Evolutionary conservation across 225 moss, liverwort and hornwort species (phyloP).

Genomic region (Asterella californica): DNA sequence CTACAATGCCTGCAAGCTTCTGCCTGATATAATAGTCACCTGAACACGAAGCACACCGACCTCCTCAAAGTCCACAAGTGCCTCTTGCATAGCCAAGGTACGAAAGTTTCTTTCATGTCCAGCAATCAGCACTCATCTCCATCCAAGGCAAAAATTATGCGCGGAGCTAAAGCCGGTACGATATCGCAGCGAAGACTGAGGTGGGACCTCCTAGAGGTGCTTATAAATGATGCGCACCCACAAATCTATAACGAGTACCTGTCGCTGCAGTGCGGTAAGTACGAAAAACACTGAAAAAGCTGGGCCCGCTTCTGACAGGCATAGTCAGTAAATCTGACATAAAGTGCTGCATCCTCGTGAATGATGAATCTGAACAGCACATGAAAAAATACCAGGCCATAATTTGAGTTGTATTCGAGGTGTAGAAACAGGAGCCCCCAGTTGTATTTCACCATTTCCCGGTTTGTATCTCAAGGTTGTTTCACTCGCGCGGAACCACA

Average conservation of each 20-base stretch:
- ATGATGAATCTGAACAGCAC: neutral
- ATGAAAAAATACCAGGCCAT: neutral
- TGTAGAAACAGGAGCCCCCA: neutral
- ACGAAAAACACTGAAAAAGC: neutral
- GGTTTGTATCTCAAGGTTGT: neutral
- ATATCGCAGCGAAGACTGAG: neutral
- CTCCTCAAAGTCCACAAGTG: neutral
- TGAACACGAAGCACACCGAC: neutral
- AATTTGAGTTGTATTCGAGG: neutral
- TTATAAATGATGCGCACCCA: neutral
- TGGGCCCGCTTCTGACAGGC: constrained; percentile 1
- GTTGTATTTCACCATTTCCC: neutral
- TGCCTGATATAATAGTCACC: neutral
- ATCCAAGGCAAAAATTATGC: neutral
- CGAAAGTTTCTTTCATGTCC: neutral
- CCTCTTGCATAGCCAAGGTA: neutral
- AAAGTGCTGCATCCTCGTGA: neutral
- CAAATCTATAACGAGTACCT: neutral
- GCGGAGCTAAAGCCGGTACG: neutral
- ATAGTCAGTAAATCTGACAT: neutral
- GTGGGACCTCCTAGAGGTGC: neutral
- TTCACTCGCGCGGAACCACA: neutral
- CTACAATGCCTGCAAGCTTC: no score
- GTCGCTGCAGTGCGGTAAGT: neutral
- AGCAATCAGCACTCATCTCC: neutral